Base-by-base conservation (phyloP, 2,329 filamentous ascomycete genomes). In the Didymella sp. region DNA sequence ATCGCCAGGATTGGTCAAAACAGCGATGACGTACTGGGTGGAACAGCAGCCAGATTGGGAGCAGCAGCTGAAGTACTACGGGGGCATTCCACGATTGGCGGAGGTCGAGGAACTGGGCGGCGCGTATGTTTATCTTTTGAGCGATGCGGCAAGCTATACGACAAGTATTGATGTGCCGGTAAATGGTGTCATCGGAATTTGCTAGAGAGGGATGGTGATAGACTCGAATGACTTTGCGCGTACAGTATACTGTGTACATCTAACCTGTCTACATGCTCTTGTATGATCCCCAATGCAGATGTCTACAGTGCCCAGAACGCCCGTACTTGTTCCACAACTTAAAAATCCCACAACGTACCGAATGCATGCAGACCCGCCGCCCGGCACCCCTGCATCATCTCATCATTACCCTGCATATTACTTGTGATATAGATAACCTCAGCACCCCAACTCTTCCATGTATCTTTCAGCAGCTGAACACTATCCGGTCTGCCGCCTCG, bases 91-190 rank as follows among this genome's bases (percentile, higher is more conserved):
- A 11, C 73, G 83, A 25, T 62, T 86, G 33, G 84, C 83, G 0
- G 77, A 82, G 44, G 79, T 81, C 0, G 78, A 82, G 60, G 83
- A 86, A 69, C 71, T 86, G 2, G 82, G 82, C 2, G 82, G 83
- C 13, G 83, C 83, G 0, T 85, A 85, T 61, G 82, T 85, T 4
- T 85, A 85, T 60, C 67, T 85, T 53, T 67, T 85, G n/a, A 81
- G 77, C 53, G 83, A 85, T 54, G 77, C 79, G 8, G 79, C 80
- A n/a, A 79, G 73, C 30, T 82, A 82, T 63, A 83, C 81, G 4
- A 82, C 80, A 1, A 77, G 76, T 43, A 82, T 82, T 42, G 80
- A 83, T 60, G 82, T 83, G 33, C 80, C 79, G 0, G 77, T 82
- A 0, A 73, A 73, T n/a, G 69, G 69, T 0, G 70, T 71, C 13